Evolutionary conservation across 208 protist genomes (phyloP), one percentile per base, ranked within the genome.

Genomic region (Leishmania guyanensis): DNA sequence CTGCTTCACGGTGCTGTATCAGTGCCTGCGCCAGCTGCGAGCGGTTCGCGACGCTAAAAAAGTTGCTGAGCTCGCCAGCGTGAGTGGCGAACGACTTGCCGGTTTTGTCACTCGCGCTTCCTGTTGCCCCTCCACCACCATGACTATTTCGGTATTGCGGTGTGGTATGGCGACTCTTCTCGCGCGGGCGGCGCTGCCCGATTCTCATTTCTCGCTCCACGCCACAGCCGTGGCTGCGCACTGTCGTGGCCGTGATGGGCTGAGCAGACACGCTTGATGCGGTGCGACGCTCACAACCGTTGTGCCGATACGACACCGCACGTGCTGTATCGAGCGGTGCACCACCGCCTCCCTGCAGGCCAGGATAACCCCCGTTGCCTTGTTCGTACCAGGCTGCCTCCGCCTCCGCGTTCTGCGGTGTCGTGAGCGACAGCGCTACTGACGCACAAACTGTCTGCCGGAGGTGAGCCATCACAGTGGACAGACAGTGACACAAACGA

Each of bases 381-480:
- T 51, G 56, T 36, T 51, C 22, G 72, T 73, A 62, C 74, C 22
- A 50, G 20, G 56, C 33, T 10, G 29, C 74, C 33, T 68, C 74
- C 36, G 33, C 36, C 50, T 58, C 74, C 26, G 74, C 39, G 74
- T 33, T 17, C 22, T 17, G 29, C 54, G 33, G 50, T 8, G 39
- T 29, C 36, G 33, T 65, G 33, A 64, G 74, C 56, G 74, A 77
- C 33, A 51, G 74, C 53, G 74, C 74, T 36, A 77, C 54, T 6
- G 74, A 62, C 22, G 76, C 51, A 33, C 76, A 79, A 22, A 79
- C 46, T 22, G 60, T 79, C 33, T 82, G 66, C 48, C 82, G 71
- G 72, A 96, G 83, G 60, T 95, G 88, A 2, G 83, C 86, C 77
- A 91, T 84, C 53, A 96, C 73, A 6, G 93, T 96, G 77, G 90